These are phyloP conservation scores for Starmerella powellii DNA, from an alignment of 805 yeast genomes.

Conservation along the genomic window DNA sequence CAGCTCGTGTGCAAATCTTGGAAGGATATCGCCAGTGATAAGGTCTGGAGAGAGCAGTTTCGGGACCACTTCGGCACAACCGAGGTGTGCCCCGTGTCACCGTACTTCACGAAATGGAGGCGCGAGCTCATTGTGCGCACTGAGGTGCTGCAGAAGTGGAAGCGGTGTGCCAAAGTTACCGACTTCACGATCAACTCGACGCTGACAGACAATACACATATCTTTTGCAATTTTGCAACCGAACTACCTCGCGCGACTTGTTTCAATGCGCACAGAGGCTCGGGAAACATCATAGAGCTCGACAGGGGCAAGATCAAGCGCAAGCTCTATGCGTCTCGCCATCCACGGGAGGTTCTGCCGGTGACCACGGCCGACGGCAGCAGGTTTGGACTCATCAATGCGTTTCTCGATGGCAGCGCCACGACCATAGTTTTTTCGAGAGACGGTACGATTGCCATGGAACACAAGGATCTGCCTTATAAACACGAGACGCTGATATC, in stretches of 20 bases:
- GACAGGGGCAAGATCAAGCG: constrained; percentile 25
- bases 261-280: constrained; percentile 22
- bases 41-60: constrained; percentile 26
- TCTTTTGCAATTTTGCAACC: constrained; percentile 21
- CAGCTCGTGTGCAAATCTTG: constrained; percentile 26
- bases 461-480: constrained; percentile 18
- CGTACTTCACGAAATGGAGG: constrained; percentile 24
- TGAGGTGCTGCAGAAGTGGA: constrained; percentile 25
- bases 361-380: constrained; percentile 22
- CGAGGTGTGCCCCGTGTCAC: constrained; percentile 21
- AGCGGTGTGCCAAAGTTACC: constrained; percentile 18
- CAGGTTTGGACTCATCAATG: constrained; percentile 26
- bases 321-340: constrained; percentile 20
- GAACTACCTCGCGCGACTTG: constrained; percentile 19
- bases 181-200: constrained; percentile 23
- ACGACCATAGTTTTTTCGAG: constrained; percentile 20
- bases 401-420: constrained; percentile 23
- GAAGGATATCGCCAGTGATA: constrained; percentile 25
- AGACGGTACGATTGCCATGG: constrained; percentile 23
- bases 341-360: constrained; percentile 12
- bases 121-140: constrained; percentile 24
- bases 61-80: constrained; percentile 20
- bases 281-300: constrained; percentile 26
- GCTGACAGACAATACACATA: constrained; percentile 19
- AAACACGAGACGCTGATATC: constrained; percentile 22